Evolutionary conservation across 83 land plant species (phyloP).

Genomic region (Diphasiastrum complanatum): DNA sequence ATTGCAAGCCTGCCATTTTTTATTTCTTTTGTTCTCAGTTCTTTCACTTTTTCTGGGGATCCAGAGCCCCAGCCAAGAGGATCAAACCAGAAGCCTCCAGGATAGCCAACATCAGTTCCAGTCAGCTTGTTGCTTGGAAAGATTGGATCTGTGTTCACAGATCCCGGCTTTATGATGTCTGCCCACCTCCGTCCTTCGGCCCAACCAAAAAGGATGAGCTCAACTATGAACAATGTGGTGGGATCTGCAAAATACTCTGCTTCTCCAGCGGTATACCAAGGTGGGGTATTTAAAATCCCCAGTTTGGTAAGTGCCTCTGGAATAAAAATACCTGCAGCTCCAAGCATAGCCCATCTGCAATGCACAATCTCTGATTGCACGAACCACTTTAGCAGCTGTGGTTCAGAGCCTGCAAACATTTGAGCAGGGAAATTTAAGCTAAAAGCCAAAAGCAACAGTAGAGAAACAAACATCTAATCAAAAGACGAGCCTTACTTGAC

Average conservation of each 20-base stretch:
- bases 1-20: neutral
- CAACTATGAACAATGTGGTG: neutral
- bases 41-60: neutral
- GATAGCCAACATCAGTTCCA: neutral
- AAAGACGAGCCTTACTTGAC: no score
- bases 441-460: no score
- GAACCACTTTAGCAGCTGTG: neutral
- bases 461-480: no score
- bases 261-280: neutral
- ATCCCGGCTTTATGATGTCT: neutral
- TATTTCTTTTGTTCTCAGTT: neutral
- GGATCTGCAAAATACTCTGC: neutral
- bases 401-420: neutral
- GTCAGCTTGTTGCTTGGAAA: neutral
- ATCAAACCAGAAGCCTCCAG: neutral
- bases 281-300: neutral
- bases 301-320: neutral
- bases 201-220: neutral
- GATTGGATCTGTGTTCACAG: neutral
- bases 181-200: neutral
- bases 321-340: neutral
- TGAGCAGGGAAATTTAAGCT: no score
- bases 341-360: neutral
- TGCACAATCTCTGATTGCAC: neutral
- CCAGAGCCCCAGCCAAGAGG: conserved; percentile 2